These are phyloP conservation scores for Heracleum sosnowskyi DNA, from an alignment of 129 eudicot species.

Conservation along the genomic window DNA sequence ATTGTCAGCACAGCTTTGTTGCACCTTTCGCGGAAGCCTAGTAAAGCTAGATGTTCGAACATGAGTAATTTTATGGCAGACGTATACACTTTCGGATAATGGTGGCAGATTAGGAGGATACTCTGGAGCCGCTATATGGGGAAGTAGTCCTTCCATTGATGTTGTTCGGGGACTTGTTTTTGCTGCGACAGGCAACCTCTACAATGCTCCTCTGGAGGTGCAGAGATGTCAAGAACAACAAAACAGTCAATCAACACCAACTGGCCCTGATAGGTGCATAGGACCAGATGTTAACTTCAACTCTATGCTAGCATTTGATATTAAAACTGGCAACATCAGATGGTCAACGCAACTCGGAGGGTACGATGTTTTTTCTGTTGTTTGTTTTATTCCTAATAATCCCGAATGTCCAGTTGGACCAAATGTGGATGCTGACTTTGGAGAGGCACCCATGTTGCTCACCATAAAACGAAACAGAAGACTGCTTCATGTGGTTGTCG, in stretches of 20 bases:
- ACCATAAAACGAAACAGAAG: slow-evolving; percentile 20
- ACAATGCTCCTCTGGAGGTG: slow-evolving; percentile 58
- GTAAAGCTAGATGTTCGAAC: slow-evolving; percentile 48
- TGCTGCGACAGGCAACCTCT: slow-evolving; percentile 57
- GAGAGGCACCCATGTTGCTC: slow-evolving; percentile 66
- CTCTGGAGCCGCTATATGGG: slow-evolving; percentile 75
- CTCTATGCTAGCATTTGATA: slow-evolving; percentile 48
- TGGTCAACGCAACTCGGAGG: slow-evolving; percentile 63
- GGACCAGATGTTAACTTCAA: slow-evolving; percentile 46
- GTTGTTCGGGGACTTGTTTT: slow-evolving; percentile 29
- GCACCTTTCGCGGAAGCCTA: slow-evolving; percentile 58
- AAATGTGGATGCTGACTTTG: slow-evolving; percentile 53
- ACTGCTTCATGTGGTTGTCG: slow-evolving; percentile 34
- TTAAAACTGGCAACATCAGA: slow-evolving; percentile 28
- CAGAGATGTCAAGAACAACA: slow-evolving; percentile 45
- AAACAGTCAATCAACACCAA: slow-evolving; percentile 44
- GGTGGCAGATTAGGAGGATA: slow-evolving; percentile 41
- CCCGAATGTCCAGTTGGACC: slow-evolving; percentile 66
- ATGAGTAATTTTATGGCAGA: slow-evolving; percentile 56
- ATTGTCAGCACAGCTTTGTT: slow-evolving; percentile 29
- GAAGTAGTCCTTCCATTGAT: slow-evolving; percentile 77
- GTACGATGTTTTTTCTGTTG: slow-evolving; percentile 50
- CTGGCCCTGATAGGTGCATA: slow-evolving; percentile 42
- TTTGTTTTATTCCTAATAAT: slow-evolving; percentile 41
- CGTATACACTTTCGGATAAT: slow-evolving; percentile 62